phyloP scores from a whole-genome alignment of 192 early-diverging fungal species.

The Coemansia sp. region DNA sequence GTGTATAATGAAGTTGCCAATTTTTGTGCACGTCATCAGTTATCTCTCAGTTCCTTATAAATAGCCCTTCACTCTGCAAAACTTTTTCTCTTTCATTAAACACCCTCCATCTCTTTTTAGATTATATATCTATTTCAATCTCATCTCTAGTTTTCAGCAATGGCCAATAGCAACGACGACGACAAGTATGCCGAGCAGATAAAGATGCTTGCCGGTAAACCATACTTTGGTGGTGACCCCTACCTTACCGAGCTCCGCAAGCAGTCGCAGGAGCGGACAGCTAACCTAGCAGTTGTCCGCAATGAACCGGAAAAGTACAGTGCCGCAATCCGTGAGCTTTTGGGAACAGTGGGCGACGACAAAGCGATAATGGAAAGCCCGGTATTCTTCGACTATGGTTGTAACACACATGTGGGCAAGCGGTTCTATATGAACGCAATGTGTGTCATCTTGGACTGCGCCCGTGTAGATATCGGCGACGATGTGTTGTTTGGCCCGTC shows the following conservation, averaged over 20 bases:
- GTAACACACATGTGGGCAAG: slow-evolving; percentile 75
- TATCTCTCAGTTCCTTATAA: no score
- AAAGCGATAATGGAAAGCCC: slow-evolving; percentile 64
- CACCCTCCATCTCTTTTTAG: no score
- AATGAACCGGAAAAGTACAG: slow-evolving; percentile 30
- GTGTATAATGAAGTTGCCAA: no score
- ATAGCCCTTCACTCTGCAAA: no score
- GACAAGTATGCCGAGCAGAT: slow-evolving; percentile 49
- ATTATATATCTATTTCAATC: no score
- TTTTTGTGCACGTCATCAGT: no score
- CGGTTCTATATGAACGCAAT: slow-evolving; percentile 76
- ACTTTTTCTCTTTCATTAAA: no score
- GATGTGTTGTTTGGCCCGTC: slow-evolving; percentile 71
- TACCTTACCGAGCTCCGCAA: slow-evolving; percentile 47
- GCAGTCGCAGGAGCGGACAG: slow-evolving; percentile 34
- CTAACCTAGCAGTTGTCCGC: slow-evolving; percentile 14
- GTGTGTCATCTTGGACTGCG: slow-evolving; percentile 73
- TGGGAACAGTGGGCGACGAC: slow-evolving; percentile 60
- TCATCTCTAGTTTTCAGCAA: neutral
- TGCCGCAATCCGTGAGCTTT: slow-evolving; percentile 41
- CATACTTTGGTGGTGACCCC: slow-evolving; percentile 58
- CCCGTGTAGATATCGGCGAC: slow-evolving; percentile 71
- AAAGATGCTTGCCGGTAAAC: slow-evolving; percentile 66
- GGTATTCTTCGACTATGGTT: slow-evolving; percentile 72
- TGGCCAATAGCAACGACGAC: neutral